phyloP scores from a whole-genome alignment of 2,329 filamentous ascomycete species.

The Cadophora sp. region DNA sequence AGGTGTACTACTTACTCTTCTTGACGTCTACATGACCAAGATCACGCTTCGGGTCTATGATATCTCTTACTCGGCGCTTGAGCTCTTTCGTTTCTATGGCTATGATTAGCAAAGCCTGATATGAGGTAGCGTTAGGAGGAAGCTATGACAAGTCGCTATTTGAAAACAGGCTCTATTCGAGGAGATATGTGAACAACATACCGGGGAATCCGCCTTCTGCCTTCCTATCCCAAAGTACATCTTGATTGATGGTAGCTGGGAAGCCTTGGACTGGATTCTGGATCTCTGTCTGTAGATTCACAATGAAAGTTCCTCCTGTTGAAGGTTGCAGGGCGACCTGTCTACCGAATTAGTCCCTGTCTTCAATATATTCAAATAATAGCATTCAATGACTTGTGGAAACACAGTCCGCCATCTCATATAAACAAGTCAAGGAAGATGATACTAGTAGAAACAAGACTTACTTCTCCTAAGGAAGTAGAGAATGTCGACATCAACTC shows the following conservation, averaged over 20 bases:
- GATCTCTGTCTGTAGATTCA: slow-evolving; percentile 62
- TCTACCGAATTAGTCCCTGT: background rate
- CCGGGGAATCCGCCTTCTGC: slow-evolving; percentile 85
- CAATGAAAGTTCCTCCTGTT: slow-evolving; percentile 83
- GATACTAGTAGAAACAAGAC: background rate
- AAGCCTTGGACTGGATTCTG: slow-evolving; percentile 22
- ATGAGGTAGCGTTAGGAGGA: background rate
- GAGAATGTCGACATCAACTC: slow-evolving; percentile 94
- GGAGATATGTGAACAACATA: slow-evolving; percentile 41
- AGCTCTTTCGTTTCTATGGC: slow-evolving; percentile 80
- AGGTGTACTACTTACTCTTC: slow-evolving; percentile 23
- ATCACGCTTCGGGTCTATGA: slow-evolving; percentile 78
- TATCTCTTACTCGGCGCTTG: slow-evolving; percentile 82
- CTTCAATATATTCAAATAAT: too few relatives aligned
- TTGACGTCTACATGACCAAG: slow-evolving; percentile 80
- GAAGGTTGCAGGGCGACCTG: slow-evolving; percentile 80
- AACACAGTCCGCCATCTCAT: background rate
- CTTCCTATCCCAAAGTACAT: slow-evolving; percentile 87
- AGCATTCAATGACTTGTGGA: background rate
- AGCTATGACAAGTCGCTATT: too few relatives aligned
- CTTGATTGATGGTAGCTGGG: slow-evolving; percentile 49
- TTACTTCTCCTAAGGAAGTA: slow-evolving; percentile 74
- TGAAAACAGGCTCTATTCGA: background rate
- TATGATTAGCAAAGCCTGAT: slow-evolving; percentile 17
- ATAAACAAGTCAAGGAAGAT: background rate